These are phyloP conservation scores for Rhododendron simsii DNA, from an alignment of 148 eudicot genomes.

Conservation along the genomic window DNA sequence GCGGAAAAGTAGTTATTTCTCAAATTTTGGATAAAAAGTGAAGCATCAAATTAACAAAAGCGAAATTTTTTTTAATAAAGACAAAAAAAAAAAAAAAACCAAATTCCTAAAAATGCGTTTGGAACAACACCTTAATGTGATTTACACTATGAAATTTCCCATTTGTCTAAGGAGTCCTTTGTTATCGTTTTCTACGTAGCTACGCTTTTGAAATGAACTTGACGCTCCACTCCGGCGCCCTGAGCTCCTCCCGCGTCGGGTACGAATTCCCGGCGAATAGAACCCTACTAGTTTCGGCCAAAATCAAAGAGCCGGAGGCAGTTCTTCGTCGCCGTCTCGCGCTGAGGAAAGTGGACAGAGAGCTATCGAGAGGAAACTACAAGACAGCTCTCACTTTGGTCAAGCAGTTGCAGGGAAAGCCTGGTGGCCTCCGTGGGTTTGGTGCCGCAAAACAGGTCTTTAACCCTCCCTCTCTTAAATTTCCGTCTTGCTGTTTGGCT, in stretches of 20 bases:
- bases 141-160: too few relatives aligned
- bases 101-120: too few relatives aligned
- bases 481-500: neutral
- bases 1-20: too few relatives aligned
- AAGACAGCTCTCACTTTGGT: conserved; percentile 21
- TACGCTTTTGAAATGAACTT: neutral
- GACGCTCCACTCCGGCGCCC: conserved; percentile 7
- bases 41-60: too few relatives aligned
- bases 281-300: neutral
- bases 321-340: conserved; percentile 6
- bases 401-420: conserved; percentile 19
- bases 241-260: neutral
- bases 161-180: too few relatives aligned
- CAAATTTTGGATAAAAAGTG: too few relatives aligned
- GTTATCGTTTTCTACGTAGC: neutral
- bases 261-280: neutral
- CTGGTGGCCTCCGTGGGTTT: conserved; percentile 28
- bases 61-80: too few relatives aligned
- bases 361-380: conserved; percentile 20
- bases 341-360: conserved; percentile 15
- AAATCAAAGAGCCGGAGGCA: conserved; percentile 4
- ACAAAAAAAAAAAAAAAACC: too few relatives aligned
- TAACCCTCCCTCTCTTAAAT: neutral
- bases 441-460: conserved; percentile 27
- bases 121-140: too few relatives aligned